Conservation (phyloP, 169 alveolate genomes). For the Plasmodium cynomolgi region DNA sequence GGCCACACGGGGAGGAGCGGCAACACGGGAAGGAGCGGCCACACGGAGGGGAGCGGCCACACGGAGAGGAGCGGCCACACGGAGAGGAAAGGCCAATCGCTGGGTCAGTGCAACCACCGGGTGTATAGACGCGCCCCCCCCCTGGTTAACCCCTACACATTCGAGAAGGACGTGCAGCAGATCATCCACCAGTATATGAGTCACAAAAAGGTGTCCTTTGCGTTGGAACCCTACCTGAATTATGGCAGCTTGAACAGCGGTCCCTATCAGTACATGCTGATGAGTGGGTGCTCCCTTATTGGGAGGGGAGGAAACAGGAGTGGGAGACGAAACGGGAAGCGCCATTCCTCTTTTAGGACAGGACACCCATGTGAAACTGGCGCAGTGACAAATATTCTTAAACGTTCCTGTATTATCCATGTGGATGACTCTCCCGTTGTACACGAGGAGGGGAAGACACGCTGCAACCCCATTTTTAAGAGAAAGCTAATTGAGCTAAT, state of each 20-base stretch:
- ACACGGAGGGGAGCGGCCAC: background rate
- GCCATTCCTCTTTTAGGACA: background rate
- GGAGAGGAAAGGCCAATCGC: too few species aligned
- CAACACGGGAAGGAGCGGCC: background rate
- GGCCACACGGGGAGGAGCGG: background rate
- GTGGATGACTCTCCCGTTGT: background rate
- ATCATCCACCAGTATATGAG: background rate
- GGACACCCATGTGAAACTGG: background rate
- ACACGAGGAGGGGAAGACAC: background rate
- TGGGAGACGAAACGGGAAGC: background rate
- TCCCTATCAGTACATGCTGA: constrained; percentile 28
- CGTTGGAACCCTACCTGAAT: background rate
- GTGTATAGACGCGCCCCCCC: background rate
- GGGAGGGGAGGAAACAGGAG: background rate
- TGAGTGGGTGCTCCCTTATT: background rate
- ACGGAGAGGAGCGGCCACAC: background rate
- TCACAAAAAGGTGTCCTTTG: constrained; percentile 6
- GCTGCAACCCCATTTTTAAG: background rate
- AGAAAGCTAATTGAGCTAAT: background rate
- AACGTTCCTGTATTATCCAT: background rate
- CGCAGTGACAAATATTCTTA: background rate
- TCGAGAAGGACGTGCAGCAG: constrained; percentile 7
- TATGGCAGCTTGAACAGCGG: background rate
- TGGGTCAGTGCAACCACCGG: background rate
- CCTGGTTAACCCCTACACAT: background rate